Conservation (phyloP, 2,329 filamentous ascomycete species). For the Emericellopsis cladophorae region DNA sequence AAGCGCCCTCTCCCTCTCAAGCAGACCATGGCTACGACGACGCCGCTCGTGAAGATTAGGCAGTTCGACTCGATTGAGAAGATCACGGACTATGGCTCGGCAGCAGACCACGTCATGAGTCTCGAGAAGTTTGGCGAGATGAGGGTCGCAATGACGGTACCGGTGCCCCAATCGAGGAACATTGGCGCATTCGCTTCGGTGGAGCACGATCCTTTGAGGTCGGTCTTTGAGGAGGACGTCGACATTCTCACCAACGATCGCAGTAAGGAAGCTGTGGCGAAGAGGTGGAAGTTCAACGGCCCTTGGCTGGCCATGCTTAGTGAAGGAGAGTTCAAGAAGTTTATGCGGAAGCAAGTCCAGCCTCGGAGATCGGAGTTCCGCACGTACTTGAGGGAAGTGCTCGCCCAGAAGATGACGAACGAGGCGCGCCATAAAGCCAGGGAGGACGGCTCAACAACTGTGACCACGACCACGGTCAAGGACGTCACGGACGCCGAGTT, state of each 20-base stretch:
- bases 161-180: slow-evolving; percentile 8
- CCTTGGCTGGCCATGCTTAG: slow-evolving; percentile 54
- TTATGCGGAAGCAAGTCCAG: slow-evolving; percentile 39
- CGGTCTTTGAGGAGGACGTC: slow-evolving; percentile 46
- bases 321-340: slow-evolving; percentile 45
- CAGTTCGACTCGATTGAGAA: slow-evolving; percentile 77
- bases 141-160: slow-evolving; percentile 54
- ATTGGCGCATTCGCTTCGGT: background rate
- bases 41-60: slow-evolving; percentile 65
- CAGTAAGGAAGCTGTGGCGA: slow-evolving; percentile 5
- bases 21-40: slow-evolving; percentile 57
- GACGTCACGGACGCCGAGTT: slow-evolving; percentile 39
- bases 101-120: slow-evolving; percentile 69
- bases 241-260: slow-evolving; percentile 35
- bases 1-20: slow-evolving; percentile 73
- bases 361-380: slow-evolving; percentile 41
- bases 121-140: slow-evolving; percentile 81
- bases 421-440: slow-evolving; percentile 21
- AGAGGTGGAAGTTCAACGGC: slow-evolving; percentile 54
- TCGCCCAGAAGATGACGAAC: slow-evolving; percentile 31
- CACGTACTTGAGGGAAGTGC: slow-evolving; percentile 33
- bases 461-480: slow-evolving; percentile 11
- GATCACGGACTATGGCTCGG: slow-evolving; percentile 78
- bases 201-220: slow-evolving; percentile 18
- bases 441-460: slow-evolving; percentile 20